Evolutionary conservation across 2,329 filamentous ascomycete species (phyloP).

Genomic region (Cladosporium sp.): DNA sequence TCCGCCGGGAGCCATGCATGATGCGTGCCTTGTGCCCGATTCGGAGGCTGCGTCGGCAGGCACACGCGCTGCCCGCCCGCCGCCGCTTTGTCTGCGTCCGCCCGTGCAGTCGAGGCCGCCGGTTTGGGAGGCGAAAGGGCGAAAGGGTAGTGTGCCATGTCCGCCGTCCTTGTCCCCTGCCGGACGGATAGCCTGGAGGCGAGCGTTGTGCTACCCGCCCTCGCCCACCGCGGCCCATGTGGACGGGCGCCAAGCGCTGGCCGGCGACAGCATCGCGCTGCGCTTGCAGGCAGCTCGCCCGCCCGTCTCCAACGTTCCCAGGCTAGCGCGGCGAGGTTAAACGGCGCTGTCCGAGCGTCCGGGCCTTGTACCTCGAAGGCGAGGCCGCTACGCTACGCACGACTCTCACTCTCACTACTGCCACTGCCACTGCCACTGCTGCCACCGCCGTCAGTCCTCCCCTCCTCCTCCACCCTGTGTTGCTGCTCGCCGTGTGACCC

Average conservation of each 20-base stretch:
- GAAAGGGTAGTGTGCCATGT: too few relatives aligned
- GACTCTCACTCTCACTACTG: neutral
- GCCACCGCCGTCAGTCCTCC: neutral
- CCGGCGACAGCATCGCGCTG: too few relatives aligned
- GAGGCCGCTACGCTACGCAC: constrained; percentile 1
- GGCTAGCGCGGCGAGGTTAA: constrained; percentile 9
- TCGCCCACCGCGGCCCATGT: neutral
- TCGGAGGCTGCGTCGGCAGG: neutral
- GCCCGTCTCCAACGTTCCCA: constrained; percentile 1
- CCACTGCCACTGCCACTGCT: neutral
- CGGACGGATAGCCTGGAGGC: neutral
- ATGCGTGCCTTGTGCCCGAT: constrained; percentile 3
- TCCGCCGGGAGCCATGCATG: neutral
- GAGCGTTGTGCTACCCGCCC: constrained; percentile 3
- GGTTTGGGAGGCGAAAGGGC: too few relatives aligned
- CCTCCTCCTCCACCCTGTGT: neutral
- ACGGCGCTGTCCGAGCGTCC: constrained; percentile 4
- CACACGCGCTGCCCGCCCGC: constrained; percentile 1
- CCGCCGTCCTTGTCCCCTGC: too few relatives aligned
- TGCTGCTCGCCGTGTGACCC: constrained; percentile 1
- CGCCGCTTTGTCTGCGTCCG: constrained; percentile 1
- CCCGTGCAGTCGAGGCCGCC: too few relatives aligned
- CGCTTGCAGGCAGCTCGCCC: too few relatives aligned
- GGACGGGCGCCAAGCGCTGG: too few relatives aligned
- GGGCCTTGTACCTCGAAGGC: constrained; percentile 1